A percentile compares a stretch with the other conserved stretches of the same genome.
phyloP scores from a whole-genome alignment of 2,329 filamentous ascomycete genomes.

The Xylaria digitata region DNA sequence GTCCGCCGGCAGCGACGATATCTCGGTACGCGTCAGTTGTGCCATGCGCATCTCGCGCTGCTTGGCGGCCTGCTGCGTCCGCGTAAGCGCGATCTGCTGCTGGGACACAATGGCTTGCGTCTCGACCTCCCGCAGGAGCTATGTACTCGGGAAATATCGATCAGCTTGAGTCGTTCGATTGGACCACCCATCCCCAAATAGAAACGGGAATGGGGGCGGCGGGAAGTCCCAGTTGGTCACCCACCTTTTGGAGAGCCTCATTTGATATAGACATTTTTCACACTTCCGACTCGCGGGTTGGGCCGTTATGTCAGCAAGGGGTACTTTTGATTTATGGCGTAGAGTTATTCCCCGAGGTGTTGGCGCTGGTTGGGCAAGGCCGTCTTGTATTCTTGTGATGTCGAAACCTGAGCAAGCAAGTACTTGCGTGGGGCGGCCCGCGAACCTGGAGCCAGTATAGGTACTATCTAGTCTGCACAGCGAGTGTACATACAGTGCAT shows the following conservation, averaged over 20 bases:
- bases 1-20: slow-evolving; percentile 77
- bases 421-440: slow-evolving; percentile 17
- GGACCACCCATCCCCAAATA: background rate
- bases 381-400: slow-evolving; percentile 8
- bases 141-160: background rate
- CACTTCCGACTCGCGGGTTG: background rate
- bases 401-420: background rate
- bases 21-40: slow-evolving; percentile 85
- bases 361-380: slow-evolving; percentile 6
- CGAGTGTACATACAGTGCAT: slow-evolving; percentile 5
- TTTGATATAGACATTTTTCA: slow-evolving; percentile 87
- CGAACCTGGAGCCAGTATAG: background rate
- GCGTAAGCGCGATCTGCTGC: slow-evolving; percentile 89
- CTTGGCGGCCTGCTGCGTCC: slow-evolving; percentile 84
- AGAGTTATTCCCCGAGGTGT: background rate
- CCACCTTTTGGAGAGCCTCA: slow-evolving; percentile 91
- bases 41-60: slow-evolving; percentile 90
- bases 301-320: background rate
- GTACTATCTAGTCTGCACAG: background rate
- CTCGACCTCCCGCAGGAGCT: slow-evolving; percentile 96
- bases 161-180: slow-evolving; percentile 20
- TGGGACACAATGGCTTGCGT: slow-evolving; percentile 87
- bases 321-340: background rate
- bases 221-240: slow-evolving; percentile 7
- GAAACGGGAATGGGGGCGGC: background rate